These are phyloP conservation scores for Hansenula lynferdii DNA, from an alignment of 1,139 yeast species.

Conservation along the genomic window DNA sequence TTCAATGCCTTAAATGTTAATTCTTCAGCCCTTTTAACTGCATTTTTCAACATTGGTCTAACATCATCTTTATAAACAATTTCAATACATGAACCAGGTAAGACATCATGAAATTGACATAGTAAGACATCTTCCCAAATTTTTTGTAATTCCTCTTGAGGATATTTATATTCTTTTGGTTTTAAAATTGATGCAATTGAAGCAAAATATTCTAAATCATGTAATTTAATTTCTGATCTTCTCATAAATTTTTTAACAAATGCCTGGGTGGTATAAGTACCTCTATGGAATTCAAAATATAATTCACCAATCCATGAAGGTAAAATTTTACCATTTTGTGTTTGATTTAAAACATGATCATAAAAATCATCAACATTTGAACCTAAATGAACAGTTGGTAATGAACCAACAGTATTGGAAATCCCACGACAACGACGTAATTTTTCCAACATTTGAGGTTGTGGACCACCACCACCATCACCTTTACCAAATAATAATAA, in stretches of 20 bases:
- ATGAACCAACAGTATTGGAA: slow-evolving; percentile 71
- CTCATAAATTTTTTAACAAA: slow-evolving; percentile 79
- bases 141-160: slow-evolving; percentile 56
- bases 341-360: slow-evolving; percentile 54
- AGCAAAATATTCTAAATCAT: slow-evolving; percentile 81
- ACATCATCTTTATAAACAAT: slow-evolving; percentile 92
- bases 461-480: slow-evolving; percentile 99
- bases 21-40: slow-evolving; percentile 46
- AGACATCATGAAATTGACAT: slow-evolving; percentile 94
- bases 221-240: slow-evolving; percentile 68
- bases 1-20: slow-evolving; percentile 50
- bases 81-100: slow-evolving; percentile 95
- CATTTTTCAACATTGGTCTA: slow-evolving; percentile 65
- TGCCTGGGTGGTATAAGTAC: slow-evolving; percentile 94
- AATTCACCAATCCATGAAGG: slow-evolving; percentile 94
- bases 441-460: slow-evolving; percentile 88
- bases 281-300: slow-evolving; percentile 93
- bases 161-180: slow-evolving; percentile 56
- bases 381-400: slow-evolving; percentile 79
- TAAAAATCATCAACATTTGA: slow-evolving; percentile 70
- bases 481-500: slow-evolving; percentile 86
- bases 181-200: slow-evolving; percentile 60
- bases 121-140: slow-evolving; percentile 87
- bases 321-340: slow-evolving; percentile 60
- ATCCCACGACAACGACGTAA: slow-evolving; percentile 87